Evolutionary conservation across 805 yeast genomes (phyloP).

Genomic region (Hyphopichia homilentoma): DNA sequence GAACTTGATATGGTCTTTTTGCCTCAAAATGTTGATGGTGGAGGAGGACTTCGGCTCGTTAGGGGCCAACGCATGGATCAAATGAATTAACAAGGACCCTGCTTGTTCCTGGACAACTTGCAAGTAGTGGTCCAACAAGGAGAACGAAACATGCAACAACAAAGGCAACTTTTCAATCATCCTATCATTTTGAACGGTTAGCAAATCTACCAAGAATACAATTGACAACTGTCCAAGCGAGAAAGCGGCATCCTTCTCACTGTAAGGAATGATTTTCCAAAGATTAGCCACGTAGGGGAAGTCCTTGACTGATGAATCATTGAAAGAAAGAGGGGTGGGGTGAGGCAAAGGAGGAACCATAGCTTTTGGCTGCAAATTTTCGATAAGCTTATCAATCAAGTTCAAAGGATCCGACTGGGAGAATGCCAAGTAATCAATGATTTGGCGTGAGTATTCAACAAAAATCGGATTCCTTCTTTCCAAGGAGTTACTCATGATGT

Average conservation of each 20-base stretch:
- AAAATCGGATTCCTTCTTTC: conserved; percentile 67
- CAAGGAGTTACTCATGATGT: conserved; percentile 62
- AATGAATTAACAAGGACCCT: conserved; percentile 64
- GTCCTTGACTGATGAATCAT: conserved; percentile 14
- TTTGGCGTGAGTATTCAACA: conserved; percentile 76
- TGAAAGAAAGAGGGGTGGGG: conserved; percentile 17
- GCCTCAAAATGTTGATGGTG: conserved; percentile 55
- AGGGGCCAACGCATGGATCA: conserved; percentile 61
- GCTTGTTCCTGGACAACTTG: conserved; percentile 84
- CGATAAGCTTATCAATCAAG: conserved; percentile 58
- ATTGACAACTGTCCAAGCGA: conserved; percentile 85
- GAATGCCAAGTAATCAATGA: conserved; percentile 70
- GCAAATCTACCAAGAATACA: conserved; percentile 78
- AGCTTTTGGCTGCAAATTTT: conserved; percentile 73
- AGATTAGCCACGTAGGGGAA: conserved; percentile 79
- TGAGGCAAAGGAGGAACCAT: conserved; percentile 73
- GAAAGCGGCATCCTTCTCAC: conserved; percentile 68
- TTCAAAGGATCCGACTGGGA: conserved; percentile 45
- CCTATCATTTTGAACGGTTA: conserved; percentile 63
- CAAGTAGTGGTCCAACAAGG: conserved; percentile 83
- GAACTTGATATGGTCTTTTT: conserved; percentile 39
- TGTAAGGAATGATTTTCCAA: conserved; percentile 48
- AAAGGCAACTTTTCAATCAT: conserved; percentile 62
- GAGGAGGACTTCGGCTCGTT: conserved; percentile 52
- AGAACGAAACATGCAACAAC: conserved; percentile 73